phyloP scores from a whole-genome alignment of 1,284 basidiomycete species.

The Termitomyces sp. region DNA sequence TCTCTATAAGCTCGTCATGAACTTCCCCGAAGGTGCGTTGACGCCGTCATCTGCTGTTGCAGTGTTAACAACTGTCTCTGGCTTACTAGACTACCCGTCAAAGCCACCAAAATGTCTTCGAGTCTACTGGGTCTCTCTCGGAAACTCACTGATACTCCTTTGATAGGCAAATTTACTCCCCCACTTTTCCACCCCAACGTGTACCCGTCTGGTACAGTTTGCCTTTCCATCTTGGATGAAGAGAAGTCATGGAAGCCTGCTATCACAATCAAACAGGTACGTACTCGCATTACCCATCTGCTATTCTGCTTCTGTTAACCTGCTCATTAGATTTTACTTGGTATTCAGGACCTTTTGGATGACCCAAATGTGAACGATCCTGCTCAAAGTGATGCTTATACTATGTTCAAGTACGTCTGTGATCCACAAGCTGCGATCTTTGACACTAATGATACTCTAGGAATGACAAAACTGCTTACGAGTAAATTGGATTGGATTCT shows the following conservation, averaged over 20 bases:
- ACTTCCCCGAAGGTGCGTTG: slow-evolving; percentile 84
- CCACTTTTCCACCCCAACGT: slow-evolving; percentile 98
- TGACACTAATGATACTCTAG: slow-evolving; percentile 34
- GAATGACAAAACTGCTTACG: slow-evolving; percentile 86
- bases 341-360: slow-evolving; percentile 91
- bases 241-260: slow-evolving; percentile 99
- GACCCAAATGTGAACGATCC: slow-evolving; percentile 95
- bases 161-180: slow-evolving; percentile 90
- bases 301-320: not conserved
- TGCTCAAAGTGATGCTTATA: slow-evolving; percentile 95
- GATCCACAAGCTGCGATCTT: not conserved
- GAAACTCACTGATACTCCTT: not conserved
- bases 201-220: slow-evolving; percentile 98
- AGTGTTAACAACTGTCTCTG: slow-evolving; percentile 4
- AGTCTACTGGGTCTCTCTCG: slow-evolving; percentile 11
- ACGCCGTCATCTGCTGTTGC: not conserved
- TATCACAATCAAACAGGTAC: slow-evolving; percentile 96
- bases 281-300: slow-evolving; percentile 18
- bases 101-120: slow-evolving; percentile 90
- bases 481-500: slow-evolving; percentile 47
- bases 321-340: slow-evolving; percentile 76
- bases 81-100: slow-evolving; percentile 77
- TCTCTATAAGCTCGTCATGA: slow-evolving; percentile 90
- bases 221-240: slow-evolving; percentile 96
- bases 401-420: slow-evolving; percentile 86